phyloP scores from a whole-genome alignment of 2,329 filamentous ascomycete species.

The Talaromyces islandicus region DNA sequence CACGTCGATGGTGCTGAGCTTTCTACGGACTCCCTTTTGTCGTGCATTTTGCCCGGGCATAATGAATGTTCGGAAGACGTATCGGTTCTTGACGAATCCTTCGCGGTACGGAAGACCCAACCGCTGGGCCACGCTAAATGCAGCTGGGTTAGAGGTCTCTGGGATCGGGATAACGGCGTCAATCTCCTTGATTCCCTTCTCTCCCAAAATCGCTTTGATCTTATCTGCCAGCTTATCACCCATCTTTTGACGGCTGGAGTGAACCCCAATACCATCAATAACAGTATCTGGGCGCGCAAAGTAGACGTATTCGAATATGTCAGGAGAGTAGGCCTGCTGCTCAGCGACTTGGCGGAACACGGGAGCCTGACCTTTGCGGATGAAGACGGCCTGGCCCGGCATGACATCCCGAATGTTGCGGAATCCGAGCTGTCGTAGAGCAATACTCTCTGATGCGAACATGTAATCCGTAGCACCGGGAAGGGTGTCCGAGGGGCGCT shows the following conservation, averaged over 20 bases:
- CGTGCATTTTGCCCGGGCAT: slow-evolving; percentile 76
- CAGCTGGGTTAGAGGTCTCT: slow-evolving; percentile 76
- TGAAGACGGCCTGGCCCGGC: slow-evolving; percentile 79
- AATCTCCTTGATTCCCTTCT: slow-evolving; percentile 66
- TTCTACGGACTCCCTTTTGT: slow-evolving; percentile 81
- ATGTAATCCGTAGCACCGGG: slow-evolving; percentile 70
- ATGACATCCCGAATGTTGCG: slow-evolving; percentile 67
- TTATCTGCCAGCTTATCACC: slow-evolving; percentile 71
- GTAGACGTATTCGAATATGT: slow-evolving; percentile 86
- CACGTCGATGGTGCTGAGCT: slow-evolving; percentile 77
- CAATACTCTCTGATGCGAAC: slow-evolving; percentile 84
- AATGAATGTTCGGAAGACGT: slow-evolving; percentile 83
- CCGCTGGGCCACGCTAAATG: slow-evolving; percentile 66
- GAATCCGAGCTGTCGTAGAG: slow-evolving; percentile 76
- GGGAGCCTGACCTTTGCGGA: slow-evolving; percentile 69
- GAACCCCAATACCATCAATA: slow-evolving; percentile 84
- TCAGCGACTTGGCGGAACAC: slow-evolving; percentile 69
- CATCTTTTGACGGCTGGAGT: slow-evolving; percentile 81
- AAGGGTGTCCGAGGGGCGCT: slow-evolving; percentile 60
- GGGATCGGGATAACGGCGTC: slow-evolving; percentile 75
- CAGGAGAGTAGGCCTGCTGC: slow-evolving; percentile 67
- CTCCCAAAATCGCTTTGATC: slow-evolving; percentile 61
- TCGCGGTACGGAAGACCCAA: slow-evolving; percentile 72
- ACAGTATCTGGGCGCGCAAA: slow-evolving; percentile 75
- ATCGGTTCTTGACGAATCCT: slow-evolving; percentile 84